Base-by-base conservation (phyloP, 371 early-diverging fungal genomes). In the Synchytrium microbalum region DNA sequence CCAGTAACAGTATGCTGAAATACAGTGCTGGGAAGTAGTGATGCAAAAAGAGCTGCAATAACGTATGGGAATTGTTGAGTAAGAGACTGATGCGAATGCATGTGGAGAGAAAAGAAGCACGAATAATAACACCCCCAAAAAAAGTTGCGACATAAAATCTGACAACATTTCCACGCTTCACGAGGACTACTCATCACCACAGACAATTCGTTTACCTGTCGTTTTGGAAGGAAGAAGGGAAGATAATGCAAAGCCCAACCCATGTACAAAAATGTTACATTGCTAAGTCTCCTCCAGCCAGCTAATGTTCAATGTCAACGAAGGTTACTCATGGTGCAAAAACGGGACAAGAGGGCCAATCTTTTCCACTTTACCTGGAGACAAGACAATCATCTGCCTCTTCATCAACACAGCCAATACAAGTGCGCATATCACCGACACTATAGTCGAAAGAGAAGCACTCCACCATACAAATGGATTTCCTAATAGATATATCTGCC, bases 21-120 rank as follows among this genome's bases (percentile, higher is more conserved):
- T 96, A 97, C 31, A 98, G 78, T 0, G 96, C 91, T 3, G 99
- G 98, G 26, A 98, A 84, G 71, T 99, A 99, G 73, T 99, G 98
- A 72, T 98, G 98, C 30, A 97, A 75, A 75, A 98, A 99, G 19
- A 96, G 79, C 72, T 93, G 90, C 2, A n/a, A 29, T 29, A 33
- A 24, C 30, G 23, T 54, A 3, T 59, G 16, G 32, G 51, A 25
- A 55, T 59, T 29, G 3, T 10, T 24, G 23, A 25, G 19, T 65
- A 32, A 66, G 23, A 32, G 10, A n/a, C 28, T 33, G 24, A 3
- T 5, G 31, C 10, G n/a, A 8, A 64, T n/a, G 13, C 14, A 8
- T 29, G 14, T 24, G 13, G 64, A 64, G 5, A 30, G 8, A 16
- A 25, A n/a, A n/a, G n/a, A n/a, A n/a, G n/a, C n/a, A n/a, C n/a